Evolutionary conservation across 805 yeast genomes (phyloP), one percentile per base, ranked within the genome.

Genomic region (Yarrowia keelungensis): DNA sequence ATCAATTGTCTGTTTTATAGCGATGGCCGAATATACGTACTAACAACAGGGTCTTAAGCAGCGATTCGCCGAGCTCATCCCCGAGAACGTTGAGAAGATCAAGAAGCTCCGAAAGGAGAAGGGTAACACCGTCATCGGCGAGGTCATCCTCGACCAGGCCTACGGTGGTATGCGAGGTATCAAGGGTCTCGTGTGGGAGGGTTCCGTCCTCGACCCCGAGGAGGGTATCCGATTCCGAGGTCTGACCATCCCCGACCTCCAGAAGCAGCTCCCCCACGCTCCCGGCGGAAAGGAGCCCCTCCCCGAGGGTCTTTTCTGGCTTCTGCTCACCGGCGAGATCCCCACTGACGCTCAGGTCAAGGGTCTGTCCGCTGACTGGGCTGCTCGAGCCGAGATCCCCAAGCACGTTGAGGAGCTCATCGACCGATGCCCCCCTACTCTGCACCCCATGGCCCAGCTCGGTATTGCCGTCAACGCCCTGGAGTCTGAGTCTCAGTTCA

Each of bases 81-180:
- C 98, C 73, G 92, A 86, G 76, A 91, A 91, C 84, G 90, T 90
- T 75, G 97, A 92, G 80, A 91, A 92, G 83, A 89, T 95, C 81
- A 90, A 89, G 83, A 78, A 88, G 76, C 88, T 94, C 80, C 92
- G 94, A 82, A 85, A 91, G 80, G 96, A 92, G 77, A 86, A 94
- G 81, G 99, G 98, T 69, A 72, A 74, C 79, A 86, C 90, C 77
- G 89, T 83, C 65, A 87, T 90, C 72, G 94, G 92, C 73, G 91
- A 89, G 79, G 89, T 89, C 72, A 79, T 83, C 69, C 82, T 90
- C 71, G 91, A 87, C 79, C 94, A 89, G 81, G 93, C 92, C 49
- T 90, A 89, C 81, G 96, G 96, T 82, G 96, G 96, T 83, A 88
- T 88, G 93, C 86, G 96, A 79, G 96, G 96, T 77, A 88, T 90